A percentile compares a stretch with the other conserved stretches of the same genome.
These are phyloP conservation scores for Mallotus repandus DNA, from an alignment of 441 rosid genomes.

Conservation along the genomic window DNA sequence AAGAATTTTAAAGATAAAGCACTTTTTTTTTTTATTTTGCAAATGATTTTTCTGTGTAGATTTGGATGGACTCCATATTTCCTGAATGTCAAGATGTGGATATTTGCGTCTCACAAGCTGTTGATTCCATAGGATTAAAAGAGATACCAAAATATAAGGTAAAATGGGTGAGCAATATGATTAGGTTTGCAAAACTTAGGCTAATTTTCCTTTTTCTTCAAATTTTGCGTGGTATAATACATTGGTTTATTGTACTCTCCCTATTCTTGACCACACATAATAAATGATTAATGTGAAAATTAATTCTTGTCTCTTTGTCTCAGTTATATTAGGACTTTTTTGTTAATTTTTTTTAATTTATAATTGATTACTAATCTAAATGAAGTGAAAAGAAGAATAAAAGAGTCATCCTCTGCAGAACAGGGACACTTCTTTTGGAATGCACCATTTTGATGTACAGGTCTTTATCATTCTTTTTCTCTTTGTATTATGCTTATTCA, in stretches of 20 bases:
- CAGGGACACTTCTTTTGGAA: constrained; percentile 22
- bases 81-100: constrained; percentile 55
- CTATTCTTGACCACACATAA: background rate
- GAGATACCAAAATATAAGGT: constrained; percentile 38
- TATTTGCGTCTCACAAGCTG: constrained; percentile 60
- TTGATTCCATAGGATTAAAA: constrained; percentile 65
- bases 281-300: background rate
- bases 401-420: too few species aligned
- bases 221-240: background rate
- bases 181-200: constrained; percentile 78
- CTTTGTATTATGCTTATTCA: too few species aligned
- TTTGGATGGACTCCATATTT: constrained; percentile 62
- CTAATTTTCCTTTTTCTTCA: constrained; percentile 15
- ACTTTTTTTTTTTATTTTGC: too few species aligned
- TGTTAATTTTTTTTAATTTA: too few species aligned
- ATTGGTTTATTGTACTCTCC: background rate
- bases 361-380: too few species aligned
- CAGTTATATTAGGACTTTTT: background rate
- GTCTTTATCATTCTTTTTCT: constrained; percentile 36
- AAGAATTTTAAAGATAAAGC: too few species aligned
- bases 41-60: too few species aligned
- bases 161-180: constrained; percentile 48
- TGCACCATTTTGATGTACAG: constrained; percentile 99
- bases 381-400: too few species aligned
- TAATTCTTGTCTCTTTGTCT: background rate